These are phyloP conservation scores for Ganoderma multipileum DNA, from an alignment of 1,284 basidiomycete genomes.

Conservation along the genomic window DNA sequence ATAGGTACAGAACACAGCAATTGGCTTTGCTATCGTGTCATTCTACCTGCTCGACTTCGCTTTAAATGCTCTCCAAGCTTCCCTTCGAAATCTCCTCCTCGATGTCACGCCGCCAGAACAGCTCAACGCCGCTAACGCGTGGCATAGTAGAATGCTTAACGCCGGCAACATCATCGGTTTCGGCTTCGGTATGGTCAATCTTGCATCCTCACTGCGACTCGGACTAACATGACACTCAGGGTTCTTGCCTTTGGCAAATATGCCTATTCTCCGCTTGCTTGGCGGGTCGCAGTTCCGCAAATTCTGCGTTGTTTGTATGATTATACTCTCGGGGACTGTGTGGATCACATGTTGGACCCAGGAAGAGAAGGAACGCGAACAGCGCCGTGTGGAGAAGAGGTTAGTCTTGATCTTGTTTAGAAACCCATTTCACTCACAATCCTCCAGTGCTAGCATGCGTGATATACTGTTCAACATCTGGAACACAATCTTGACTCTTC, in stretches of 20 bases:
- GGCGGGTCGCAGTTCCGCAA: slow-evolving; percentile 96
- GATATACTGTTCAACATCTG: slow-evolving; percentile 83
- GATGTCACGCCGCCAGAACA: slow-evolving; percentile 90
- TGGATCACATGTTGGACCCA: slow-evolving; percentile 87
- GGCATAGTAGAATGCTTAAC: slow-evolving; percentile 96
- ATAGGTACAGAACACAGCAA: slow-evolving; percentile 76
- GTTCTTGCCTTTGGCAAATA: slow-evolving; percentile 81
- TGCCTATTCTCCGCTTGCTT: slow-evolving; percentile 80
- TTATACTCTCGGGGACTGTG: slow-evolving; percentile 83
- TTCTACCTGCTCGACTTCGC: slow-evolving; percentile 97
- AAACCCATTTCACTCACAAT: slow-evolving; percentile 29
- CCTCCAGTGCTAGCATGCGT: slow-evolving; percentile 51
- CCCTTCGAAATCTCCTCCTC: slow-evolving; percentile 89
- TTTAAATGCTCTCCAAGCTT: slow-evolving; percentile 93
- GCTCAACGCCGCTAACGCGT: slow-evolving; percentile 94
- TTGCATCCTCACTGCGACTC: neutral
- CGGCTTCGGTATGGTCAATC: slow-evolving; percentile 68
- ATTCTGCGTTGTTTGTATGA: slow-evolving; percentile 87
- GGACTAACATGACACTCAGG: slow-evolving; percentile 51
- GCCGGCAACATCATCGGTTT: slow-evolving; percentile 95
- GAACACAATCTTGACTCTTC: slow-evolving; percentile 75
- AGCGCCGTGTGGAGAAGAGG: slow-evolving; percentile 50
- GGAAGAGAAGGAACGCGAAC: slow-evolving; percentile 73
- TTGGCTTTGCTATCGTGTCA: slow-evolving; percentile 86
- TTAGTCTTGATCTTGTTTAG: slow-evolving; percentile 30